Conservation (phyloP, 1,139 yeast genomes). For the Taphrina wiesneri region DNA sequence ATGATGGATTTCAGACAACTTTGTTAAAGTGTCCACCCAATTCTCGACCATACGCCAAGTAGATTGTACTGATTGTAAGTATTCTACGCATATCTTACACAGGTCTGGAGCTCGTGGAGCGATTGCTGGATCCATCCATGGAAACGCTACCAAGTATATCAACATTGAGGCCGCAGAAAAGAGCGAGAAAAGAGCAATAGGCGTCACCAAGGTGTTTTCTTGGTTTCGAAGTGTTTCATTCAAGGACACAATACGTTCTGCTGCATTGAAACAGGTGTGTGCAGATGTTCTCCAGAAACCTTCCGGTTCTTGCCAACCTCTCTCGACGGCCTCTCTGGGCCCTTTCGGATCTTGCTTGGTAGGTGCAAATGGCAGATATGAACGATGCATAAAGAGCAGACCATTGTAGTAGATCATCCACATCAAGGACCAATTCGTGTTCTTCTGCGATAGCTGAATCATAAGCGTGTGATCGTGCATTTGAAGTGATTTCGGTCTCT, state of each 20-base stretch:
- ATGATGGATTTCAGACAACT: conserved; percentile 20
- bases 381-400: conserved; percentile 22
- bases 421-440: conserved; percentile 25
- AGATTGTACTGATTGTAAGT: conserved; percentile 13
- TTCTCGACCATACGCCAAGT: conserved; percentile 30
- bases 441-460: conserved; percentile 23
- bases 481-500: conserved; percentile 22
- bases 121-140: conserved; percentile 24
- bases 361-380: conserved; percentile 32
- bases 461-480: conserved; percentile 23
- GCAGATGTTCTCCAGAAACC: conserved; percentile 25
- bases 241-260: conserved; percentile 24
- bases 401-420: conserved; percentile 30
- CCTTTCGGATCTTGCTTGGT: conserved; percentile 32
- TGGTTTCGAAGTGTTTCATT: conserved; percentile 9
- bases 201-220: conserved; percentile 21
- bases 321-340: conserved; percentile 26
- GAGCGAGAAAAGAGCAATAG: conserved; percentile 19
- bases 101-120: conserved; percentile 23
- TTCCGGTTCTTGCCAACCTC: conserved; percentile 28
- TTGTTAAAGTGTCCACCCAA: conserved; percentile 26
- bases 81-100: conserved; percentile 5
- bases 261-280: conserved; percentile 23
- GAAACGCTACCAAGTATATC: conserved; percentile 23
- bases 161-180: conserved; percentile 25